These are phyloP conservation scores for Tetrastigma voinierianum DNA, from an alignment of 164 flowering plant genomes.

Conservation along the genomic window DNA sequence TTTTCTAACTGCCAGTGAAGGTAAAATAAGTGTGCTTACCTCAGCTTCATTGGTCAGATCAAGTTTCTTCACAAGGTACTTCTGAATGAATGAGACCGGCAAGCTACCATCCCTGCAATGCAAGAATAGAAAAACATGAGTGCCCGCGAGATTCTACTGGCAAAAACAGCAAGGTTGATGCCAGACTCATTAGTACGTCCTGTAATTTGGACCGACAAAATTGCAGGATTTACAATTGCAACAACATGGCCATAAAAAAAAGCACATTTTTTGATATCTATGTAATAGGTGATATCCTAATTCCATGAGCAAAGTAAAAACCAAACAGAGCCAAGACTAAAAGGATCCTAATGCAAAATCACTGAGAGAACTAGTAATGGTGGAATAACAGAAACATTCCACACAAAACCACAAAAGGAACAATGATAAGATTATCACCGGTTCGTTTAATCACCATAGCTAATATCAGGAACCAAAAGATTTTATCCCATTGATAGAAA, in stretches of 20 bases:
- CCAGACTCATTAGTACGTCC: neutral
- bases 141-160: neutral
- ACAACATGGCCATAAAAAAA: neutral
- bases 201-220: neutral
- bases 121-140: neutral
- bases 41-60: conserved; percentile 73
- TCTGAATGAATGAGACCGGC: conserved; percentile 76
- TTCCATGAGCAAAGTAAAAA: too few relatives aligned
- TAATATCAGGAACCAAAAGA: too few relatives aligned
- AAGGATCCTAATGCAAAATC: too few relatives aligned
- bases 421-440: too few relatives aligned
- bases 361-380: too few relatives aligned
- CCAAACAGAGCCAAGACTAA: too few relatives aligned
- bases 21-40: conserved; percentile 41
- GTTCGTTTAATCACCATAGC: too few relatives aligned
- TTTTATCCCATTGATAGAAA: too few relatives aligned
- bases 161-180: too few relatives aligned
- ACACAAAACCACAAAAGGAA: too few relatives aligned
- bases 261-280: neutral
- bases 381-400: too few relatives aligned
- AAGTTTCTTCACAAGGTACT: conserved; percentile 77
- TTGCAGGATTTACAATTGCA: neutral
- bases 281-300: too few relatives aligned
- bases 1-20: neutral
- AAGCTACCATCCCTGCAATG: conserved; percentile 73